Evolutionary conservation across 2,329 filamentous ascomycete genomes (phyloP), one percentile per base, ranked within the genome.

Genomic region (Purpureocillium takamizusanense): DNA sequence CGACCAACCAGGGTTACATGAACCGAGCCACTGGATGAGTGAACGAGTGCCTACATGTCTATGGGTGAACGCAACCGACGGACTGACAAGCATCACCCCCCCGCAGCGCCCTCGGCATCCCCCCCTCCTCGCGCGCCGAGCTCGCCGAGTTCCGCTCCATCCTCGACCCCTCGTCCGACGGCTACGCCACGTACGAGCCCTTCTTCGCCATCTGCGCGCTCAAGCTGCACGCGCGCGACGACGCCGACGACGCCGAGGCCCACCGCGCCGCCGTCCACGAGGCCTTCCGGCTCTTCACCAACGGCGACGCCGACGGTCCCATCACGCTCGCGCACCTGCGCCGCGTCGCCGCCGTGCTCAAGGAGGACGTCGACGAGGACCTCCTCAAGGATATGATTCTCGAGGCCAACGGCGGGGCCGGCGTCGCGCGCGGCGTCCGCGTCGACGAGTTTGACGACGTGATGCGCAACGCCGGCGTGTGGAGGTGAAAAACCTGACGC

Each of bases 341-440:
- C 54, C 72, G 83, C 52, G 81, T 95, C 38, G 88, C 89, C 31
- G 78, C 76, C 49, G 76, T 86, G 51, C 64, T 98, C 51, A 86
- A 87, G 61, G 87, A 95, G 62, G 86, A 81, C 44, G 81, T 94
- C 17, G 76, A 78, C 42, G 92, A 97, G 52, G 81, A 86, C 35
- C 63, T 94, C 54, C 65, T 98, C 54, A 78, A 77, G 64, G 88
- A 95, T 66, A 98, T 98, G 92, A 83, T 98, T 41, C 67, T 88
- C 35, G 90, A 97, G 69, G 92, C 90, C 35, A 95, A 94, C 60
- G 86, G 85, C 3, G 87, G 86, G 2, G 78, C 73, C 4, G 81
- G 83, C 13, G 74, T 84, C 10, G 76, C 69, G 29, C 74, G 69
- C 40, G 86, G 84, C 7, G 90, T 94, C 9, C 76, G 69, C 31